Evolutionary conservation across 306 rosid species (phyloP), one percentile per base, ranked within the genome.

Genomic region (Acacia melanoxylon): DNA sequence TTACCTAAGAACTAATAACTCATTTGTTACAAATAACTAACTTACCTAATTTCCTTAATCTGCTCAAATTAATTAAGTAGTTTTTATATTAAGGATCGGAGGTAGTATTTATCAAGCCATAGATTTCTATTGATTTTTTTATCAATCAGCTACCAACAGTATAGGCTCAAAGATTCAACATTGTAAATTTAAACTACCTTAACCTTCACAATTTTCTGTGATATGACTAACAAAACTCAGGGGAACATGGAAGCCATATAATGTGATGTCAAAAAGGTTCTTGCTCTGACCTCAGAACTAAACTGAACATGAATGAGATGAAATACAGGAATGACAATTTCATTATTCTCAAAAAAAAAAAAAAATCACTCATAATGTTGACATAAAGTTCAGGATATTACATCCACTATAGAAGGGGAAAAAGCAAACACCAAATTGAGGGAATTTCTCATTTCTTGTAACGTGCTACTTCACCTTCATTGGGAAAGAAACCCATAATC

Each of bases 401-500:
- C 68, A 24, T 67, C 74, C 37, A 68, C 24, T 11, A 52, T 40
- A 27, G 27, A 62, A 27, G 40, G 40, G 17, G 27, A 24, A 46
- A 46, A 14, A 4, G 5, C 48, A 15, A 37, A 0, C 4, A 35
- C 66, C 17, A 49, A 24, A 10, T 17, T 24, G 68, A 8, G 42
- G 56, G 72, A 77, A 80, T 66, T 12, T 15, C 2, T 92, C 88
- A 94, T 81, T 94, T 94, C 80, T 89, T 91, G 90, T 89, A 84
- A 79, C 90, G 97, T 81, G 94, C 92, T 87, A 94, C 97, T 93
- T 94, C 98, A 78, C 72, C 86, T 8, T 91, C 92, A 75, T 94
- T 94, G 84, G 98, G 98, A 84, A 92, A 94, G 84, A 94, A 94
- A 11, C 97, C 98, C 98, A 92, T 94, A 74, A 94, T 73, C 69